Base-by-base conservation (phyloP, 352 stramenopile genomes). In the Phytophthora kernoviae region DNA sequence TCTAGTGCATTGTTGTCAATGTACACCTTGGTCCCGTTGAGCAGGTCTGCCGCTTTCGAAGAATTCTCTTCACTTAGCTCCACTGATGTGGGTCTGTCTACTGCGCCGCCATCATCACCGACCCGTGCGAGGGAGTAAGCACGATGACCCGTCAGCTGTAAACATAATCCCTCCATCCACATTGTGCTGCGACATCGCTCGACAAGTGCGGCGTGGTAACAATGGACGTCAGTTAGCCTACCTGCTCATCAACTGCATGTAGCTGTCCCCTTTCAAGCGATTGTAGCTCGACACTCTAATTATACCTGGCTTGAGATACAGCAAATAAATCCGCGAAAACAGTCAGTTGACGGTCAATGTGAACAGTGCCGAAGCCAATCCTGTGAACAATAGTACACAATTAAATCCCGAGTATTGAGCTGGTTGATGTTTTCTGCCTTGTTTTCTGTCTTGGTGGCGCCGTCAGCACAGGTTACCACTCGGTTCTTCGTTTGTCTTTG, bases 1-100 rank as follows among this genome's bases (percentile, higher is more conserved):
- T 62, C 64, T 2, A 74, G 55, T 21, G 80, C 70, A 15, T 66
- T 54, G 7, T 84, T 68, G 20, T 55, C 58, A 14, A 77, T 58
- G 37, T 71, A 65, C n/a, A 22, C 45, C 15, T 60, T 45, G n/a
- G 44, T 27, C 22, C 21, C 52, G 10, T 17, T 57, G 32, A 73
- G 36, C 15, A 15, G 4, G 37, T 67, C 54, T n/a, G 36, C 41
- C 21, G 45, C 15, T 33, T 62, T 69, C 14, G 44, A 34, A 6
- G 26, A 14, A 18, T 12, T 43, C 21, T 51, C 45, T 42, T 65
- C 64, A 11, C 57, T 37, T 2, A 60, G 15, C 20, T 21, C 55
- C 37, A 45, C 45, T 14, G 45, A 55, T 26, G 34, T 51, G 20
- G 15, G n/a, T 18, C 36, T 39, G 14, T 51, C 32, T 45, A 18